Conservation (phyloP, 768 basidiomycete genomes). For the Hydnomerulius pinastri region DNA sequence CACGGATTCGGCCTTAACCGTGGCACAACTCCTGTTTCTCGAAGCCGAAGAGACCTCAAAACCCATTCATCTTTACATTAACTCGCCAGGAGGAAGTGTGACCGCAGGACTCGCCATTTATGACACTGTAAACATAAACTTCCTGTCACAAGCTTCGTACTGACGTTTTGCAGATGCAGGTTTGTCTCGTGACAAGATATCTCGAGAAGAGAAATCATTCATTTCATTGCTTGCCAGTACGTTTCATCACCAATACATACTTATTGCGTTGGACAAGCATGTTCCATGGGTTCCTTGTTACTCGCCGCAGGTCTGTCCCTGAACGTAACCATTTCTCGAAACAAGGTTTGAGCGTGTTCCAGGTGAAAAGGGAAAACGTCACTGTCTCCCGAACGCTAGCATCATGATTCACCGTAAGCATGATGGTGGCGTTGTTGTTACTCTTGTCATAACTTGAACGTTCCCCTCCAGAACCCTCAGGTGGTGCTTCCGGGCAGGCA, state of each 20-base stretch:
- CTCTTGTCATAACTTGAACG: conserved; percentile 8
- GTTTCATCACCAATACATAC: conserved; percentile 95
- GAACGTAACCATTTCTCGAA: conserved; percentile 6
- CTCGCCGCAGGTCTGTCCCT: conserved; percentile 68
- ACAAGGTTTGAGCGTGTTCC: conserved; percentile 12
- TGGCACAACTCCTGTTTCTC: conserved; percentile 91
- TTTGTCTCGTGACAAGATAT: conserved; percentile 30
- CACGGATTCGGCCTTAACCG: conserved; percentile 82
- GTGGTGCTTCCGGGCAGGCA: conserved; percentile 94
- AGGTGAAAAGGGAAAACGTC: conserved; percentile 87
- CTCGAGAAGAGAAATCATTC: conserved; percentile 21
- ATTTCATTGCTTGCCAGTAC: conserved; percentile 54
- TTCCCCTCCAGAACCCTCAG: conserved; percentile 78
- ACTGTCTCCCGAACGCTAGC: conserved; percentile 89
- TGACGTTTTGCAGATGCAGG: conserved; percentile 64
- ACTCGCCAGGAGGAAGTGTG: conserved; percentile 94
- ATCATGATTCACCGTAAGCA: conserved; percentile 97
- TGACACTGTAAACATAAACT: conserved; percentile 74
- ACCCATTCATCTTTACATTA: conserved; percentile 96
- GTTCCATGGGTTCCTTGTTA: conserved; percentile 94
- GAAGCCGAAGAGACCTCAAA: conserved; percentile 95
- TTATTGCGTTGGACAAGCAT: conserved; percentile 93
- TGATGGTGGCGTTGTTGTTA: background rate
- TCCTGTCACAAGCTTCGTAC: conserved; percentile 8
- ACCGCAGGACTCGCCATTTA: conserved; percentile 97